Conservation (phyloP, 306 rosid species). For the Malus orientalis region DNA sequence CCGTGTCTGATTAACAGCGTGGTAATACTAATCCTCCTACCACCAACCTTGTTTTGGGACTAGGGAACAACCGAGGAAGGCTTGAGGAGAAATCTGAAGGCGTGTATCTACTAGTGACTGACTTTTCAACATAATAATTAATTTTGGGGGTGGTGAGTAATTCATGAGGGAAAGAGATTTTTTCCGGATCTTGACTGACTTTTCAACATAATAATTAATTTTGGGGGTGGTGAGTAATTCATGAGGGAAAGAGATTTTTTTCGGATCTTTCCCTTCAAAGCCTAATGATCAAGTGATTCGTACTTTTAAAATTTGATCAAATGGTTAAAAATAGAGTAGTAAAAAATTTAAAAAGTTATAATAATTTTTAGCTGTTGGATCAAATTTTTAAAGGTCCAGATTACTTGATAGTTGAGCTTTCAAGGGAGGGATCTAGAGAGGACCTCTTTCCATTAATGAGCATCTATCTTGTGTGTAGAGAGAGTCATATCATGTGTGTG, state of each 20-base stretch:
- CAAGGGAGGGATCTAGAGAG: too few relatives aligned
- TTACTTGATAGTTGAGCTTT: too few relatives aligned
- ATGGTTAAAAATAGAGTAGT: too few relatives aligned
- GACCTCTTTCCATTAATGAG: too few relatives aligned
- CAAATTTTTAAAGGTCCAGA: too few relatives aligned
- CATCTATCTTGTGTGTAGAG: neutral
- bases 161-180: too few relatives aligned
- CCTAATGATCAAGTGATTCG: fast-evolving
- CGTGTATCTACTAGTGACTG: neutral
- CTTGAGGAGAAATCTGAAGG: neutral
- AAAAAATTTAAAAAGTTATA: too few relatives aligned
- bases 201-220: neutral
- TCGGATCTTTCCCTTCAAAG: fast-evolving
- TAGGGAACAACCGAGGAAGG: neutral
- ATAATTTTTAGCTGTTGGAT: too few relatives aligned
- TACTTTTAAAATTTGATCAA: too few relatives aligned
- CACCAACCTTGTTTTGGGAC: too few relatives aligned
- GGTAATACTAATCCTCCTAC: too few relatives aligned
- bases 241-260: too few relatives aligned
- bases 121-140: neutral
- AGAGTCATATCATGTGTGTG: neutral
- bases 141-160: neutral
- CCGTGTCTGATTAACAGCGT: neutral
- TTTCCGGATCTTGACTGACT: neutral
- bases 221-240: neutral